Conservation (phyloP, 257 asterid species). For the Scutellaria galericulata region DNA sequence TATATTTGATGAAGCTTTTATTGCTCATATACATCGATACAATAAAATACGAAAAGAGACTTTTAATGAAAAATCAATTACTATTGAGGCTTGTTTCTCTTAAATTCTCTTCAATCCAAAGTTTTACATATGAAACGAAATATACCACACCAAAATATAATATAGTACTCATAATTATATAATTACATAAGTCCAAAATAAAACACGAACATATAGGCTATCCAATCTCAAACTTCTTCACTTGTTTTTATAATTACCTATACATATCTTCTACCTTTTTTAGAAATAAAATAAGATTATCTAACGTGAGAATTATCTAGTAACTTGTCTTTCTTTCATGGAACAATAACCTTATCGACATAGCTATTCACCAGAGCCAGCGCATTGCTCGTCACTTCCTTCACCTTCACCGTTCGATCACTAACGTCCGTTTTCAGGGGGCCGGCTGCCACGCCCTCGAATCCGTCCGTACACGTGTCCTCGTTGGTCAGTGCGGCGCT, state of each 20-base stretch:
- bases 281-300: not conserved
- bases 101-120: not conserved
- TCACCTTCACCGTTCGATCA: conserved; percentile 51
- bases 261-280: not conserved
- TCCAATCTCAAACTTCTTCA: conserved; percentile 4
- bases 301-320: not conserved
- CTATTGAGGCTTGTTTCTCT: not conserved
- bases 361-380: conserved; percentile 73
- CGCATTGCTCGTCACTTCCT: conserved; percentile 82
- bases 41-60: too few relatives aligned
- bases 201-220: not conserved
- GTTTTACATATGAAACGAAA: not conserved
- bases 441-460: conserved; percentile 53
- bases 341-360: conserved; percentile 48
- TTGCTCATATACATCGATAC: too few relatives aligned
- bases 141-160: not conserved
- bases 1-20: too few relatives aligned
- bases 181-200: not conserved
- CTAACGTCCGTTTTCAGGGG: conserved; percentile 57
- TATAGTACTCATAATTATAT: not conserved
- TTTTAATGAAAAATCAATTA: too few relatives aligned
- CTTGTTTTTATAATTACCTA: not conserved
- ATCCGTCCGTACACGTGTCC: conserved; percentile 91
- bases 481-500: conserved; percentile 90
- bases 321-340: conserved; percentile 20